Base-by-base conservation (phyloP, 2,329 filamentous ascomycete genomes). In the Exophiala sp. region DNA sequence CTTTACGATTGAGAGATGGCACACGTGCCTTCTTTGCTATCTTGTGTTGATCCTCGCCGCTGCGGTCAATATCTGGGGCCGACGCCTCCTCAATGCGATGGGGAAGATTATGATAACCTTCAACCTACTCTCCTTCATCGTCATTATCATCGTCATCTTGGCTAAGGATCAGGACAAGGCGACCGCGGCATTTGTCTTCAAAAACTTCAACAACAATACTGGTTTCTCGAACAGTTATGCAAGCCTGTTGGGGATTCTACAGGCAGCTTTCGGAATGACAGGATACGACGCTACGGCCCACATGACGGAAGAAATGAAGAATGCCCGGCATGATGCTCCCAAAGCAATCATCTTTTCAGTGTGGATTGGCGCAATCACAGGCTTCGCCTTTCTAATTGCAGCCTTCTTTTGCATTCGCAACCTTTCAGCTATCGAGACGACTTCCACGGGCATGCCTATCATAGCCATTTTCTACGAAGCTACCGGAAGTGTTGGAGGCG, bases 121-220 rank as follows among this genome's bases (percentile, higher is more conserved):
- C 24, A 29, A 29, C 7, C 24, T 29, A 3, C 5, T 29, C 5
- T 29, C 24, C 24, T 29, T 29, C 24, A 29, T 29, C 24, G 24
- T 29, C 24, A 29, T 29, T 8, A 29, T 29, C 24, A 29, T 29
- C 24, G 24, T 29, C 24, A 29, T 29, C 24, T 29, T 29, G 24
- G 24, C 24, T 3, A 29, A 29, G 24, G 24, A 29, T 29, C 24
- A 29, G 24, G 24, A 29, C 24, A 29, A 29, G 24, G 24, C 24
- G 24, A 29, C 24, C 24, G 71, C 79, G 1, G 71, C 71, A 11
- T 82, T 82, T 58, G 80, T 83, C 10, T 83, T 82, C 63, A 81
- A 81, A 55, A 47, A 57, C 33, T 60, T 61, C 44, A 44, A 53
- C 24, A 82, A 83, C 59, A 71, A 74, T 39, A 78, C 77, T 0